These are phyloP conservation scores for Rhodotorula sp. DNA, from an alignment of 1,284 basidiomycete species.

Conservation along the genomic window DNA sequence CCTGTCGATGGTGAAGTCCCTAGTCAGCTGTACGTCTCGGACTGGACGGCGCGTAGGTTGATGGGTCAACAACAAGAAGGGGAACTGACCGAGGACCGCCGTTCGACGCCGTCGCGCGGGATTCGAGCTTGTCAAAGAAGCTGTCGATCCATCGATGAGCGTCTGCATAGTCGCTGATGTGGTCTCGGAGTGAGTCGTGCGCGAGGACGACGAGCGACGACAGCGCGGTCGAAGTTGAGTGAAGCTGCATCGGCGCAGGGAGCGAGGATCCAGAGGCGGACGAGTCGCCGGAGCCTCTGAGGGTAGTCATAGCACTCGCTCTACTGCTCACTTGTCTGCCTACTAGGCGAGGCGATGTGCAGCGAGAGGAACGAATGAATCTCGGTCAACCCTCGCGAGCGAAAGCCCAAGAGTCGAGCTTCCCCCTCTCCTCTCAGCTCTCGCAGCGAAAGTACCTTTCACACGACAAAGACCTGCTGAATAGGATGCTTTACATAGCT, in stretches of 20 bases:
- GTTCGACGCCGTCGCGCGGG: not conserved
- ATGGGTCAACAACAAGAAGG: not conserved
- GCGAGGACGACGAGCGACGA: conserved; percentile 19
- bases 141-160: conserved; percentile 37
- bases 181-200: conserved; percentile 18
- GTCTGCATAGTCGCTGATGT: conserved; percentile 28
- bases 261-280: not conserved
- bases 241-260: not conserved
- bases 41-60: not conserved
- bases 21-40: not conserved
- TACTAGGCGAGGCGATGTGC: too few species aligned
- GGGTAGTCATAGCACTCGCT: too few species aligned
- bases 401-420: too few species aligned
- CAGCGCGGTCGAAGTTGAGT: conserved; percentile 18
- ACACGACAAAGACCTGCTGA: too few species aligned
- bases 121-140: conserved; percentile 35
- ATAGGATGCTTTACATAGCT: too few species aligned
- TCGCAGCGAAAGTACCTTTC: too few species aligned
- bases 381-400: too few species aligned
- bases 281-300: not conserved
- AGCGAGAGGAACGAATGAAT: too few species aligned
- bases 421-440: too few species aligned
- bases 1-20: not conserved
- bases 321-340: too few species aligned
- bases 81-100: conserved; percentile 8